Percentiles rank a stretch among this genome's conserved stretches.
Conservation (phyloP, 2,329 filamentous ascomycete genomes). For the Paecilomyces sp. region DNA sequence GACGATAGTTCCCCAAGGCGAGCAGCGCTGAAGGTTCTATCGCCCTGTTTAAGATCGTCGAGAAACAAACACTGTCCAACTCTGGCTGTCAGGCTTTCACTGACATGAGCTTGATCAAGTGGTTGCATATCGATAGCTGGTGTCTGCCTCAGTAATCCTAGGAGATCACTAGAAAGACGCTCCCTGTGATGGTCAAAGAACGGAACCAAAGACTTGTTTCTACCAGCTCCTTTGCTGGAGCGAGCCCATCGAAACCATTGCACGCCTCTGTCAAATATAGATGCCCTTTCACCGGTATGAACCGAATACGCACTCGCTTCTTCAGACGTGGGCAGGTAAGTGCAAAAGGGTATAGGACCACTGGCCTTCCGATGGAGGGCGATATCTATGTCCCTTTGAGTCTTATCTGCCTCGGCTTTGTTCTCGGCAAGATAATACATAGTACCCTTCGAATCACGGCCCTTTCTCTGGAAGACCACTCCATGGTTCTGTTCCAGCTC, state of each 20-base stretch:
- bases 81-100: conserved; percentile 28
- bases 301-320: conserved; percentile 18
- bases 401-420: conserved; percentile 21
- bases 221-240: conserved; percentile 14
- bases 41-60: conserved; percentile 14
- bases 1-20: conserved; percentile 23
- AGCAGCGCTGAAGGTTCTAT: conserved; percentile 17
- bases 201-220: conserved; percentile 10
- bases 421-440: conserved; percentile 28
- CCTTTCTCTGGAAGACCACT: conserved; percentile 18
- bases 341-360: conserved; percentile 22
- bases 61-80: conserved; percentile 34
- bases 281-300: conserved; percentile 13
- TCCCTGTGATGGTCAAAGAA: conserved; percentile 24
- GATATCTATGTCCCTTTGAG: conserved; percentile 27
- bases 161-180: conserved; percentile 22
- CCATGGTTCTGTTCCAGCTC: conserved; percentile 25
- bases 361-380: conserved; percentile 15
- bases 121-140: not conserved
- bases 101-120: conserved; percentile 7
- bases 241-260: conserved; percentile 33
- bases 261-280: conserved; percentile 24
- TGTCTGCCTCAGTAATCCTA: conserved; percentile 20
- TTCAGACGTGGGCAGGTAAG: conserved; percentile 25
- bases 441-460: conserved; percentile 12